Percentiles rank a stretch among this genome's conserved stretches.
Conservation (phyloP, 2,329 filamentous ascomycete species). For the Fusarium paranaense region DNA sequence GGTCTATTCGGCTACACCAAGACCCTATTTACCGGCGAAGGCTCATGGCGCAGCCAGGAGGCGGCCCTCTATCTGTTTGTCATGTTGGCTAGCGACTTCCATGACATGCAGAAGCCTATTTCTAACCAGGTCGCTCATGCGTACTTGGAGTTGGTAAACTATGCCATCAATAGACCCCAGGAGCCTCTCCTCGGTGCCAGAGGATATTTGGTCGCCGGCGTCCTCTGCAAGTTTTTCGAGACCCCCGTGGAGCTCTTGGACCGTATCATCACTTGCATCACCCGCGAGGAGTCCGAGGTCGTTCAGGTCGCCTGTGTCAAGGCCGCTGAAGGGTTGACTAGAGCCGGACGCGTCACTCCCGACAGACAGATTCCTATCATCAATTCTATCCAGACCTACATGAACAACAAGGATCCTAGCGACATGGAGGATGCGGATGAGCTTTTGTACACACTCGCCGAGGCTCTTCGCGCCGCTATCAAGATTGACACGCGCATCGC, state of each 20-base stretch:
- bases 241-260: constrained; percentile 76
- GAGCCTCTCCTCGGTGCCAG: constrained; percentile 85
- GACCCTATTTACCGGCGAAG: constrained; percentile 72
- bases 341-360: constrained; percentile 60
- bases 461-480: constrained; percentile 86
- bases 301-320: constrained; percentile 94
- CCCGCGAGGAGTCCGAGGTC: constrained; percentile 82
- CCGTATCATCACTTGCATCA: constrained; percentile 79
- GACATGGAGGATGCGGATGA: constrained; percentile 93
- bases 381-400: constrained; percentile 76
- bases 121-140: constrained; percentile 75
- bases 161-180: constrained; percentile 75
- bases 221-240: constrained; percentile 76
- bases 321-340: constrained; percentile 77
- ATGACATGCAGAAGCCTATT: constrained; percentile 80
- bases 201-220: constrained; percentile 87
- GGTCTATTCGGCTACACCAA: constrained; percentile 83
- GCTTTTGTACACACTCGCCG: constrained; percentile 88
- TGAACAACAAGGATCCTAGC: constrained; percentile 81
- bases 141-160: constrained; percentile 84
- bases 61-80: constrained; percentile 87
- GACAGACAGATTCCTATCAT: constrained; percentile 72
- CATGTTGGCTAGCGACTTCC: constrained; percentile 84
- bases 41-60: constrained; percentile 75
- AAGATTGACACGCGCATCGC: constrained; percentile 81